Conservation (phyloP, 2,329 filamentous ascomycete genomes). For the Venturia nashicola region DNA sequence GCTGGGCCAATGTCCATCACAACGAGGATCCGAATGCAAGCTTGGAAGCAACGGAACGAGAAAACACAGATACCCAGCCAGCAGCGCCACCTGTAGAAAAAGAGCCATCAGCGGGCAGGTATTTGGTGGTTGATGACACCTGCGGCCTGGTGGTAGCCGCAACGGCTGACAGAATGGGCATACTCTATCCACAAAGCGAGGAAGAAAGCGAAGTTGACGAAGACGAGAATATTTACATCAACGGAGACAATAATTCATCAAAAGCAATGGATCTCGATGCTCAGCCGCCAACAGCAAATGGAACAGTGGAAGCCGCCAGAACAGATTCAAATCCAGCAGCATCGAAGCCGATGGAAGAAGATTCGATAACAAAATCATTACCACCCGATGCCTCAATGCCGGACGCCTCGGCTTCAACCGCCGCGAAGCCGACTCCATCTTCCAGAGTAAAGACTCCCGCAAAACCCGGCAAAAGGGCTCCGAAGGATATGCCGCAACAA, state of each 20-base stretch:
- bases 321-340: background rate
- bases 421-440: background rate
- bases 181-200: slow-evolving; percentile 45
- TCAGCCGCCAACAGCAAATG: slow-evolving; percentile 5
- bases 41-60: background rate
- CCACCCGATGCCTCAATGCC: background rate
- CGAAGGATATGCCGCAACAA: slow-evolving; percentile 20
- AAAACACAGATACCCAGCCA: background rate
- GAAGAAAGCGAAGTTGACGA: slow-evolving; percentile 16
- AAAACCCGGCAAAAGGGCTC: slow-evolving; percentile 15
- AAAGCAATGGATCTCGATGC: slow-evolving; percentile 9
- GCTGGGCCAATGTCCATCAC: slow-evolving; percentile 84
- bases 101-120: slow-evolving; percentile 33
- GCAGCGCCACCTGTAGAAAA: slow-evolving; percentile 8
- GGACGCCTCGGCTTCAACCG: background rate
- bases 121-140: slow-evolving; percentile 78
- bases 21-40: slow-evolving; percentile 26
- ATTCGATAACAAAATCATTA: background rate
- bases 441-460: slow-evolving; percentile 5
- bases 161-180: slow-evolving; percentile 78
- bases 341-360: background rate
- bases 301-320: background rate
- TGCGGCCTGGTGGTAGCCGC: slow-evolving; percentile 71
- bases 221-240: slow-evolving; percentile 26
- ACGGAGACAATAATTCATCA: slow-evolving; percentile 13